Percentiles rank a stretch among this genome's conserved stretches.
Evolutionary conservation across 331 rosid genomes (phyloP).

Genomic region (Acacia pycnantha): DNA sequence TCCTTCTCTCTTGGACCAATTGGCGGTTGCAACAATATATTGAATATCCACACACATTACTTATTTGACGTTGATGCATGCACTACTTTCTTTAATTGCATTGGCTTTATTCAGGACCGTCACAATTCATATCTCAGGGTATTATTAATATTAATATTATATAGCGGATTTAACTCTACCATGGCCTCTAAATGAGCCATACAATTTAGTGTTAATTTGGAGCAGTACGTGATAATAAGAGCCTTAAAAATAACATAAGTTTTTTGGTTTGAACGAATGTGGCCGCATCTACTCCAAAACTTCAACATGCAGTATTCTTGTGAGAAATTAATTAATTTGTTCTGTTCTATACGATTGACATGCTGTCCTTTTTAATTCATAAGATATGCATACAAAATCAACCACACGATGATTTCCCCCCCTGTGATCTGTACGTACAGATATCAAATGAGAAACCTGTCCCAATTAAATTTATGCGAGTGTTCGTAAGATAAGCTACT

Average conservation of each 20-base stretch:
- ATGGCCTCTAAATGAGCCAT: neutral
- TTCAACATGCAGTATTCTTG: neutral
- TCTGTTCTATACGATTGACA: neutral
- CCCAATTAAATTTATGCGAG: no score
- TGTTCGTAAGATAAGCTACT: no score
- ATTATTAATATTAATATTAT: neutral
- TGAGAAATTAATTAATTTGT: neutral
- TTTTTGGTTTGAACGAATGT: neutral
- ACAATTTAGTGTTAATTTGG: no score
- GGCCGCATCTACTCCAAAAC: neutral
- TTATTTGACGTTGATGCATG: neutral
- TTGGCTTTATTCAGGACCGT: neutral
- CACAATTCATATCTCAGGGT: neutral
- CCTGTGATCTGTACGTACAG: no score
- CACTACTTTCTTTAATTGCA: neutral
- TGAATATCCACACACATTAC: neutral
- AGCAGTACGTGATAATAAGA: accelerated
- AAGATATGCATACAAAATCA: neutral
- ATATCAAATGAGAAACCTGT: neutral
- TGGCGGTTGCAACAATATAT: neutral
- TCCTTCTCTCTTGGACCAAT: neutral
- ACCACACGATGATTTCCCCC: neutral
- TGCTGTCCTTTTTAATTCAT: neutral
- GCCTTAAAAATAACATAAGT: neutral
- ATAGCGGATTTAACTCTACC: neutral